phyloP scores from a whole-genome alignment of 352 stramenopile species.

The Pythium apleroticum region DNA sequence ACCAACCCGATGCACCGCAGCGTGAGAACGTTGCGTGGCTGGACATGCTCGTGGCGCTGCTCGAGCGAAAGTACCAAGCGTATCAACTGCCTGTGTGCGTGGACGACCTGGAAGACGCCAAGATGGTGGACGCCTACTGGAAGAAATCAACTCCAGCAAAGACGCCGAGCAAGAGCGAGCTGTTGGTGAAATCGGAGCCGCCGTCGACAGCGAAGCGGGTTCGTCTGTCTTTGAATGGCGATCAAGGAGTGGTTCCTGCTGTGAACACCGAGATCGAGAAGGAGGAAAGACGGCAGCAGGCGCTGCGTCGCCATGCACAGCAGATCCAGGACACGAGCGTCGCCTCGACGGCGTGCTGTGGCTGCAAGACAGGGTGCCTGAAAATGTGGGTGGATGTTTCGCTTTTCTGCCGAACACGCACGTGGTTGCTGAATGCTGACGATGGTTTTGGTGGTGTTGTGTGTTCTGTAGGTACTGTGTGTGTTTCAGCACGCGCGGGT shows the following conservation, averaged over 20 bases:
- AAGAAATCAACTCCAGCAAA: neutral
- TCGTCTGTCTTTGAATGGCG: conserved; percentile 5
- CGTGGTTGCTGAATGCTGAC: neutral
- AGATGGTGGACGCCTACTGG: conserved; percentile 33
- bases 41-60: conserved; percentile 76
- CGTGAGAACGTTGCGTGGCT: conserved; percentile 80
- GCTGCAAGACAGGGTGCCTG: conserved; percentile 83
- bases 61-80: conserved; percentile 61
- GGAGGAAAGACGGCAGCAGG: conserved; percentile 45
- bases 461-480: conserved; percentile 59
- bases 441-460: neutral
- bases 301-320: conserved; percentile 57
- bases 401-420: neutral
- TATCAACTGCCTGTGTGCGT: conserved; percentile 40
- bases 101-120: conserved; percentile 41
- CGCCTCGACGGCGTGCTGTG: conserved; percentile 72
- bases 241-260: neutral
- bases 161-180: neutral
- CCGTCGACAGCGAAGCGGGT: conserved; percentile 11
- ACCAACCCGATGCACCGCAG: neutral
- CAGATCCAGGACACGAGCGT: conserved; percentile 75
- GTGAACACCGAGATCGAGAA: conserved; percentile 25
- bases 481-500: conserved; percentile 83
- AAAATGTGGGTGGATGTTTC: conserved; percentile 56
- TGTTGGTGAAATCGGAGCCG: neutral